Evolutionary conservation across 192 early-diverging fungal genomes (phyloP), one percentile per base, ranked within the genome.

Genomic region (Oehlia diaphana): DNA sequence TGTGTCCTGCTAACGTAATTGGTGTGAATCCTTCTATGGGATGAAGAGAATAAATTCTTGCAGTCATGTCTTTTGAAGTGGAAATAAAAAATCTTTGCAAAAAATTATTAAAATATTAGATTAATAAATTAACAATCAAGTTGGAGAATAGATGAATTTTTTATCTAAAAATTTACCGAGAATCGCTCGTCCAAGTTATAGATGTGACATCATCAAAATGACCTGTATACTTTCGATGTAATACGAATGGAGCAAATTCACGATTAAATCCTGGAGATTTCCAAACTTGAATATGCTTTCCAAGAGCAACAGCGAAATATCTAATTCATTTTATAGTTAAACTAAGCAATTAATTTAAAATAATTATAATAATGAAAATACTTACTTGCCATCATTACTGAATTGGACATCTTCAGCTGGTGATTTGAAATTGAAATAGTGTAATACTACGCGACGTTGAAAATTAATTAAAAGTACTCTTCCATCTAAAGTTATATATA

Each of bases 241-340:
- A 84, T 37, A 94, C 91, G 83, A 99, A 94, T 21, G 97, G 96
- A 7, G 94, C 89, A 80, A 97, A 98, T 87, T 99, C 97, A 77
- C 93, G 88, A 39, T 92, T 91, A 82, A 92, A 93, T 74, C 95
- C 94, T 35, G 98, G 98, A 31, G 97, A 94, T 81, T 90, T 89
- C 97, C 97, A 99, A 39, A 98, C 87, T 81, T 98, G 92, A 63
- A 97, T 85, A 39, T 90, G 87, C 79, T 93, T 94, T 77, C 93
- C 97, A 70, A 94, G 87, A 1, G 96, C 93, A 2, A 97, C 93
- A 0, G 93, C 97, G 87, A 99, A 90, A 72, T 84, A 93, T 69
- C 89, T 87, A 50, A 50, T 53, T 44, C 67, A 58, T 58, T 19
- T 62, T 66, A 12, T 35, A 10, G 19, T 31, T 42, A 66, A 66